Evolutionary conservation across 495 filamentous ascomycete genomes (phyloP), one percentile per base, ranked within the genome.

Genomic region (Cercophora samala): DNA sequence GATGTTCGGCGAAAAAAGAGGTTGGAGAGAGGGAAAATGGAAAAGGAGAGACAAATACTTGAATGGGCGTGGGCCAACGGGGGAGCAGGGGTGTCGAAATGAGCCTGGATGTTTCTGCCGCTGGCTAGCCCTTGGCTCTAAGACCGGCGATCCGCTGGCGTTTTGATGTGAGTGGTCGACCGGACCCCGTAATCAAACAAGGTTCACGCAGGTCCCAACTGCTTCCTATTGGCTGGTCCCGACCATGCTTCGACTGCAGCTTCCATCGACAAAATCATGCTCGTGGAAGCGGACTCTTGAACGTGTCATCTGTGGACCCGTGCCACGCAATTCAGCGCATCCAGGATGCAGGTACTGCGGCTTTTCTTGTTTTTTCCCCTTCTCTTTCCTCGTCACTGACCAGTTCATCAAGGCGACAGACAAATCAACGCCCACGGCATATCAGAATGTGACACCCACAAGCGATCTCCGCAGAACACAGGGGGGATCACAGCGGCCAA

Each of bases 121-220:
- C 65, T 66, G 61, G 21, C 21, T 46, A 62, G 23, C 24, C 22
- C 24, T 29, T 56, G 58, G 63, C 58, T 19, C 53, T 63, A 64
- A 68, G 66, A 63, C 29, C 62, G 59, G 52, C 58, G 64, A 70
- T 75, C 71, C n/a, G 37, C 54, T 29, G 19, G 8, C 29, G 25
- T 54, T 26, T n/a, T 24, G 15, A 11, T 18, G 55, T 71, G 64
- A 73, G 5, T 74, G 70, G 72, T 25, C 56, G n/a, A 19, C 53
- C 9, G 21, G 54, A 67, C 54, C 65, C 69, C 68, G 55, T 67
- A 66, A 19, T 58, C 51, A 52, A 69, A 63, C 66, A 68, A 55
- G 52, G 65, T 60, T 65, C 64, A 66, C 68, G 67, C 72, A 76
- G 74, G 74, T 76, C 70, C 74, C 68, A 68, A 60, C 58, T 64